Conservation (phyloP, 176 grass and related monocot species). For the Hyparrhenia diplandra region DNA sequence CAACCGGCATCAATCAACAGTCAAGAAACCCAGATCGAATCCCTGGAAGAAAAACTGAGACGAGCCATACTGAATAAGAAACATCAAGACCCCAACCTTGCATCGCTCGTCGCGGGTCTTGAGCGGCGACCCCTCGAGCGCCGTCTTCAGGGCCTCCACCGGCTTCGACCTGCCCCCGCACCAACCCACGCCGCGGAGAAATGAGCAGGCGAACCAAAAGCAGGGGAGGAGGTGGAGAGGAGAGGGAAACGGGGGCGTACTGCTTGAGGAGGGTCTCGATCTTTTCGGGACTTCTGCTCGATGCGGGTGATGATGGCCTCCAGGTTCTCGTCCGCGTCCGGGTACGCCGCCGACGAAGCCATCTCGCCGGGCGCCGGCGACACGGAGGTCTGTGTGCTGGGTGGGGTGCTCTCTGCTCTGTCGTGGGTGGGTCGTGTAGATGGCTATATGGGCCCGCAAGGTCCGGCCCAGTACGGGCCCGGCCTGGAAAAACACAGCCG, state of each 20-base stretch:
- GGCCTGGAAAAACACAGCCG: too few relatives aligned
- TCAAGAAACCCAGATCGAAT: background rate
- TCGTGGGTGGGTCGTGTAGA: background rate
- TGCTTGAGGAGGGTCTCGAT: constrained; percentile 97
- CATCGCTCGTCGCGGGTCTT: constrained; percentile 97
- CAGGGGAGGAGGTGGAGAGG: background rate
- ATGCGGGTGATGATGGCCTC: constrained; percentile 88
- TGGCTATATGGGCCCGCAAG: background rate
- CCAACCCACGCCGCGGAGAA: background rate
- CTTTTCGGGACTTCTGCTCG: constrained; percentile 98
- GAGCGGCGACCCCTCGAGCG: constrained; percentile 77
- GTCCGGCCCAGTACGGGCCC: too few relatives aligned
- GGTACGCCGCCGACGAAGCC: constrained; percentile 48
- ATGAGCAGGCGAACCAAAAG: background rate
- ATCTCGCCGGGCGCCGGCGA: constrained; percentile 35
- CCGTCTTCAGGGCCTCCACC: constrained; percentile 94
- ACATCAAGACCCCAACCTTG: constrained; percentile 48
- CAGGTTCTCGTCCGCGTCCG: constrained; percentile 73
- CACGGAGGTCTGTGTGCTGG: background rate
- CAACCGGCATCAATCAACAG: background rate
- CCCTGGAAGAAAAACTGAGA: background rate
- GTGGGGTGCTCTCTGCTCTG: background rate
- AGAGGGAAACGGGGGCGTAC: constrained; percentile 19
- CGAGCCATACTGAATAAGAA: background rate
- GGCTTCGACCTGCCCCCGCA: constrained; percentile 76